Base-by-base conservation (phyloP, 768 basidiomycete genomes). In the Mycena amicta region DNA sequence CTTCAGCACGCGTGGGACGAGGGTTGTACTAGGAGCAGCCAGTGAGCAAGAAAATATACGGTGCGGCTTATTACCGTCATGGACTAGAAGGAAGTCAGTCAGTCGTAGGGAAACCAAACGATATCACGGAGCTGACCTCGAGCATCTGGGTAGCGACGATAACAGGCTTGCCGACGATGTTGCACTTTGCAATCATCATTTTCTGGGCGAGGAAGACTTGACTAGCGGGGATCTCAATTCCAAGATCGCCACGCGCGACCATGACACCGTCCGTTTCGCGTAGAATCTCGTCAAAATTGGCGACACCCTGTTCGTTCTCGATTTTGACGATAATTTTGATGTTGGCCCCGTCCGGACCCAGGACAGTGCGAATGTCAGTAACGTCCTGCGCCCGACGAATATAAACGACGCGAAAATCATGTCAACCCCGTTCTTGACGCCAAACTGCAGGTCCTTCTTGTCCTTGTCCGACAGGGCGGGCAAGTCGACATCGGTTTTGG, bases 151-250 rank as follows among this genome's bases (percentile, higher is more conserved):
- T 99, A 11, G 97, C 97, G 61, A 97, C 95, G 71, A 99, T 98
- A 69, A 93, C 92, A 40, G 97, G 95, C 81, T 99, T 99, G 67
- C 97, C 97, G 54, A 85, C 88, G 69, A 96, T 91, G 81, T 97
- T 98, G 80, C 95, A 97, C 80, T 98, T 98, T 59, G 96, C 87
- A 67, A 98, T 99, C 95, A 99, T 99, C 96, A 98, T 98, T 81
- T 99, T 99, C 75, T 99, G 97, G 6, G 97, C 97, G 68, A 98
- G 81, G 84, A 99, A 99, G 45, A 99, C 97, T 71, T 98, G 97
- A 68, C 90, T 92, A 43, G 97, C 94, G n/a, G 97, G 97, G 67
- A 99, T 99, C 77, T 99, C 97, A 69, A 99, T 99, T 74, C 97
- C 97, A 51, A 99, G 83, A 73, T 99, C 97, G 74, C 97, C 97